These are phyloP conservation scores for Auriculariales sp. DNA, from an alignment of 768 basidiomycete genomes.

Conservation along the genomic window DNA sequence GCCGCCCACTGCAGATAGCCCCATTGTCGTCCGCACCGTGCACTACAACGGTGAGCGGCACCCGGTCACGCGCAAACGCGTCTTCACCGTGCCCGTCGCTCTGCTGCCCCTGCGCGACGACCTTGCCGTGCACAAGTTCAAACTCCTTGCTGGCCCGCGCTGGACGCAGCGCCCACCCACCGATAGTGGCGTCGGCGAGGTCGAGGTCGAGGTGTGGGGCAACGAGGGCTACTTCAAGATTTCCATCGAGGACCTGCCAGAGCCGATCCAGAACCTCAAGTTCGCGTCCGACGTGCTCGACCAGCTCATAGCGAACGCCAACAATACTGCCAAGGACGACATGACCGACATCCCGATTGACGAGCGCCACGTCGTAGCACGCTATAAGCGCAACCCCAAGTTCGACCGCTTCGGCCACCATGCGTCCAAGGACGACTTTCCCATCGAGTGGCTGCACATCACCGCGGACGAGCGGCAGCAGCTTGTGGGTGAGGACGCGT, in stretches of 20 bases:
- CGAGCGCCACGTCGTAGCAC: slow-evolving; percentile 61
- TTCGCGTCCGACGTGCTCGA: slow-evolving; percentile 86
- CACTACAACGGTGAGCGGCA: slow-evolving; percentile 68
- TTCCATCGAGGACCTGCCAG: slow-evolving; percentile 74
- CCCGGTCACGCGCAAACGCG: slow-evolving; percentile 56
- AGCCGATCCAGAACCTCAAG: slow-evolving; percentile 78
- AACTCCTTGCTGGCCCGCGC: slow-evolving; percentile 75
- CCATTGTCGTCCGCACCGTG: slow-evolving; percentile 57
- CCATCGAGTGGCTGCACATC: slow-evolving; percentile 56
- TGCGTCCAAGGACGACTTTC: slow-evolving; percentile 68
- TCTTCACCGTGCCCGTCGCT: slow-evolving; percentile 61
- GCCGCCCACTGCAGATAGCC: slow-evolving; percentile 42
- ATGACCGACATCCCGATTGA: slow-evolving; percentile 62
- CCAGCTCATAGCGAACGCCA: slow-evolving; percentile 62
- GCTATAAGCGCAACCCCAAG: slow-evolving; percentile 56
- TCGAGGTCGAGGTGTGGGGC: slow-evolving; percentile 24
- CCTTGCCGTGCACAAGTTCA: slow-evolving; percentile 68
- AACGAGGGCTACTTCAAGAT: slow-evolving; percentile 81
- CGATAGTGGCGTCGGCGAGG: slow-evolving; percentile 43
- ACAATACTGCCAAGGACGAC: slow-evolving; percentile 37
- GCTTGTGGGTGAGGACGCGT: not conserved
- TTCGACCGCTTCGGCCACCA: slow-evolving; percentile 35
- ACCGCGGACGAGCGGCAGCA: not conserved
- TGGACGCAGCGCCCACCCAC: slow-evolving; percentile 67
- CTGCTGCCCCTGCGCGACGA: slow-evolving; percentile 48